Evolutionary conservation across 352 stramenopile genomes (phyloP).

Genomic region (Globisporangium nagaii): DNA sequence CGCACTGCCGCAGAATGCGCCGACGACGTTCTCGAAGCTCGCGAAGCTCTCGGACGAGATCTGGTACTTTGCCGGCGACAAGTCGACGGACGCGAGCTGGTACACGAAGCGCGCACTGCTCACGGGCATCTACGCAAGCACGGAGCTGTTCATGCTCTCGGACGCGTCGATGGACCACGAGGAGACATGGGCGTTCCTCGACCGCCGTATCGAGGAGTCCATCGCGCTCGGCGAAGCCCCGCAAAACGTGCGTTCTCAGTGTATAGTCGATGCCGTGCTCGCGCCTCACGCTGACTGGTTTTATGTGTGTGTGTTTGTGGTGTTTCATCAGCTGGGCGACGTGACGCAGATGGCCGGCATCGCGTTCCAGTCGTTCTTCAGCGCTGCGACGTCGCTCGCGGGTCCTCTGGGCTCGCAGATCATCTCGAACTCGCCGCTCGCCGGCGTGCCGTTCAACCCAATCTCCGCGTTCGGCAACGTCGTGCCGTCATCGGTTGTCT

Average conservation of each 20-base stretch:
- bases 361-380: constrained; percentile 72
- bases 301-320: background rate
- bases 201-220: constrained; percentile 78
- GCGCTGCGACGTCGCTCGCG: constrained; percentile 70
- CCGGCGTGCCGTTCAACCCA: constrained; percentile 68
- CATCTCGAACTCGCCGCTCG: constrained; percentile 62
- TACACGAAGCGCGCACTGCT: constrained; percentile 84
- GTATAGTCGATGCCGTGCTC: too few species aligned
- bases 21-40: constrained; percentile 65
- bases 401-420: constrained; percentile 62
- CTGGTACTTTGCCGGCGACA: constrained; percentile 85
- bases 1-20: constrained; percentile 67
- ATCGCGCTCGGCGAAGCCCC: constrained; percentile 74
- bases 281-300: background rate
- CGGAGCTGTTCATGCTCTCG: constrained; percentile 83
- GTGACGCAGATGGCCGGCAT: constrained; percentile 75
- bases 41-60: constrained; percentile 74
- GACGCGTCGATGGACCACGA: constrained; percentile 67
- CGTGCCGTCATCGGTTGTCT: constrained; percentile 40
- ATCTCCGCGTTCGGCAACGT: constrained; percentile 56
- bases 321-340: constrained; percentile 45
- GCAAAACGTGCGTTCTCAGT: constrained; percentile 54
- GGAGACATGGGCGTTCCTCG: constrained; percentile 80
- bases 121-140: constrained; percentile 73
- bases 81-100: constrained; percentile 79